Base-by-base conservation (phyloP, 202 grass and related monocot species). In the Panicum virgatum region DNA sequence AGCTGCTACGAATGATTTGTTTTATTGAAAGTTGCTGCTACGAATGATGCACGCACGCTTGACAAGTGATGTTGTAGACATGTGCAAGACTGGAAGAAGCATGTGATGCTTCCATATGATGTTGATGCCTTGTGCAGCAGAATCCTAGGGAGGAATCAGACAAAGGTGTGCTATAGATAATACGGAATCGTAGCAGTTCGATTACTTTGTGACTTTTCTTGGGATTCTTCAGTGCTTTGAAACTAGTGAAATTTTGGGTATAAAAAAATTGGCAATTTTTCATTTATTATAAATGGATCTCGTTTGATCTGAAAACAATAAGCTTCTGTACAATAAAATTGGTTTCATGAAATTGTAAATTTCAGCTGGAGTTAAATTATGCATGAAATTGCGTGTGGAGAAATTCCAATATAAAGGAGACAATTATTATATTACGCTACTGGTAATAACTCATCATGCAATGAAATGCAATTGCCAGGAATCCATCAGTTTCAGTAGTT, bases 71-170 rank as follows among this genome's bases (percentile, higher is more conserved):
- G 77, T 12, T 79, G 36, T 39, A 32, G 34, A 64, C 83, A 85
- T 79, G 75, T 78, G 22, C 66, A 78, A 51, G 23, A 32, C 58
- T 37, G 44, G 44, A 37, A 59, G 72, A 43, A 27, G 29, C 80
- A 84, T 84, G 43, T 53, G 72, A 80, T 75, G 43, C 62, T 37
- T 59, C 60, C 80, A 84, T 19, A 42, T 63, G 68, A 37, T 23
- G 36, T 52, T 34, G 86, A 75, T 88, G 81, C 75, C 80, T 39
- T 83, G 58, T 63, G 59, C 12, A 22, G 27, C 77, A 70, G 82
- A 52, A 89, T 89, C 87, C 82, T 81, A 85, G 45, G 75, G 53
- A 81, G 82, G 45, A 76, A 76, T 51, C 38, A 34, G 70, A 89
- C 82, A 81, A 84, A 62, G 36, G 34, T 76, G 48, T 43, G 76